Evolutionary conservation across 2,329 filamentous ascomycete genomes (phyloP).

Genomic region (Diaporthe sp.): DNA sequence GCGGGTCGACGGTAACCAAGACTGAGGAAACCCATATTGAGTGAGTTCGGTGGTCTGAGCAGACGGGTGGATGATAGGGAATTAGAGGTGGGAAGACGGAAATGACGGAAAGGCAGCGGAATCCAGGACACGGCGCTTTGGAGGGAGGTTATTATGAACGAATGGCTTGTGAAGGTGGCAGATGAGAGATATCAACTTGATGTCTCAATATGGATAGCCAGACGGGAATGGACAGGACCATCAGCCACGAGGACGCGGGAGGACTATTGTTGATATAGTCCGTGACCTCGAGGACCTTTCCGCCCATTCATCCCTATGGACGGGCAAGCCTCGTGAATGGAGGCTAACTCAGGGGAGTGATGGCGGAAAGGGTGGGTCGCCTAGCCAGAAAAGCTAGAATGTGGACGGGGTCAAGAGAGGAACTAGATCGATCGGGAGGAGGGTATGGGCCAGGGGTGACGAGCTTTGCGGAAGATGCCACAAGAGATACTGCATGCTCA

Average conservation of each 20-base stretch:
- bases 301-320: not conserved
- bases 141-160: not conserved
- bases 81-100: not conserved
- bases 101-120: not conserved
- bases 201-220: not conserved
- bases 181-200: slow-evolving; percentile 7
- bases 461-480: not conserved
- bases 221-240: not conserved
- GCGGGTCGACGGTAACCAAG: slow-evolving; percentile 51
- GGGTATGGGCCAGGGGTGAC: slow-evolving; percentile 12
- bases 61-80: not conserved
- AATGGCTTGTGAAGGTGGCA: not conserved
- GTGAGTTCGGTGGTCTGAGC: not conserved
- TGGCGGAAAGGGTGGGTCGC: slow-evolving; percentile 17
- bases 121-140: not conserved
- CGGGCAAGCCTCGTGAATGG: not conserved
- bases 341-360: slow-evolving; percentile 26
- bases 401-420: slow-evolving; percentile 17
- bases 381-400: slow-evolving; percentile 21
- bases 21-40: slow-evolving; percentile 48
- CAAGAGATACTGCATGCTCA: not conserved
- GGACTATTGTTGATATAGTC: slow-evolving; percentile 31
- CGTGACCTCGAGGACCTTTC: not conserved
- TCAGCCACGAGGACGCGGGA: slow-evolving; percentile 6
- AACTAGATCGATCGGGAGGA: slow-evolving; percentile 13